Evolutionary conservation across 345 rosid species (phyloP).

Genomic region (Kandelia obovata): DNA sequence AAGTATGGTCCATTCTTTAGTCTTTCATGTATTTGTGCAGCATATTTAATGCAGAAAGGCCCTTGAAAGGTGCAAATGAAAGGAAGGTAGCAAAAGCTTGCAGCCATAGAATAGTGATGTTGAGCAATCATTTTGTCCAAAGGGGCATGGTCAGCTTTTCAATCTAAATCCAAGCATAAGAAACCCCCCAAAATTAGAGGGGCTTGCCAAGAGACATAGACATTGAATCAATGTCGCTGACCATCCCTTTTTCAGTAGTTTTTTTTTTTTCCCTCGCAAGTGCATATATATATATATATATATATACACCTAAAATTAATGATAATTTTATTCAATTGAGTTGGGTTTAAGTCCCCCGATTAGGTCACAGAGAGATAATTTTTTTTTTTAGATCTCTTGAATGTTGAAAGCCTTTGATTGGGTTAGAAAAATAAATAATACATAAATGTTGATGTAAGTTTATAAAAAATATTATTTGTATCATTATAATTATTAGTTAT

Average conservation of each 20-base stretch:
- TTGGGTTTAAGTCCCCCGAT: too few relatives aligned
- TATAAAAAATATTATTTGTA: too few relatives aligned
- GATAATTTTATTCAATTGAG: too few relatives aligned
- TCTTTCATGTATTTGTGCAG: constrained; percentile 10
- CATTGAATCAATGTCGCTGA: constrained; percentile 24
- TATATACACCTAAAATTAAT: background rate
- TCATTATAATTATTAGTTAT: too few relatives aligned
- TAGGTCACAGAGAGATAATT: too few relatives aligned
- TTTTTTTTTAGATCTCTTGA: too few relatives aligned
- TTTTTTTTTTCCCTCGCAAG: background rate
- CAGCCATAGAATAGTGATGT: constrained; percentile 28
- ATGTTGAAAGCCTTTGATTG: too few relatives aligned
- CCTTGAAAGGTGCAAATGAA: constrained; percentile 27
- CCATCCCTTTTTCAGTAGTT: background rate
- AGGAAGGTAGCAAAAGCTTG: constrained; percentile 25
- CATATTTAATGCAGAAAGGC: constrained; percentile 19
- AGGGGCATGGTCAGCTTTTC: constrained; percentile 31
- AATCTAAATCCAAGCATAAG: constrained; percentile 7
- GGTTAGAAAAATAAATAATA: too few relatives aligned
- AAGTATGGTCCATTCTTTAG: constrained; percentile 11
- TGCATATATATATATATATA: background rate
- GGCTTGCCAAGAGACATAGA: constrained; percentile 16
- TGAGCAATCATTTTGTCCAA: constrained; percentile 50
- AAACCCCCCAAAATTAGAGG: constrained; percentile 8
- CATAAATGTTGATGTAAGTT: too few relatives aligned